These are phyloP conservation scores for Termitomyces sp. DNA, from an alignment of 768 basidiomycete genomes.

Conservation along the genomic window DNA sequence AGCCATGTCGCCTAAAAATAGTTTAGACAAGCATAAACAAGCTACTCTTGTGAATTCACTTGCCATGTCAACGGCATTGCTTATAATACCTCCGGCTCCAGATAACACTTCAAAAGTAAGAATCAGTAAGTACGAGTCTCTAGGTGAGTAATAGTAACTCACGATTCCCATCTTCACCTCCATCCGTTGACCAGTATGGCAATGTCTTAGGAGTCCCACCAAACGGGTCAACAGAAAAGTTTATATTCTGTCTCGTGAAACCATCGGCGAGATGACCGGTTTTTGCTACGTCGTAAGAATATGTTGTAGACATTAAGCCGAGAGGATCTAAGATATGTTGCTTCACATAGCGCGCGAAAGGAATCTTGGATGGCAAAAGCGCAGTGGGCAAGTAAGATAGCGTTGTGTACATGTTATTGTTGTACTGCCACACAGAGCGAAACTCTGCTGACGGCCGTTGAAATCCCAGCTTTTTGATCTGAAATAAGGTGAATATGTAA, in stretches of 20 bases:
- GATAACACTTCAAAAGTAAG: conserved; percentile 17
- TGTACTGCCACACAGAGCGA: conserved; percentile 25
- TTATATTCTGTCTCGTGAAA: conserved; percentile 16
- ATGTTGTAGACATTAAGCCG: conserved; percentile 25
- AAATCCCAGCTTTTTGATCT: conserved; percentile 21
- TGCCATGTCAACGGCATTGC: conserved; percentile 22
- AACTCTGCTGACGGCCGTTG: conserved; percentile 28
- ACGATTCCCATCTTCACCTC: conserved; percentile 24
- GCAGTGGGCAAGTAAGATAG: conserved; percentile 25
- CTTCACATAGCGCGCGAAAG: conserved; percentile 27
- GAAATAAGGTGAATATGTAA: not conserved
- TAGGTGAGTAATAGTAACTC: not conserved
- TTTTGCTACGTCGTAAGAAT: conserved; percentile 24
- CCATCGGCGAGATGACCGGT: conserved; percentile 25
- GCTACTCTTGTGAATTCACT: conserved; percentile 6
- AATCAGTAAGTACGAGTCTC: not conserved
- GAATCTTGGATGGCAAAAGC: conserved; percentile 20
- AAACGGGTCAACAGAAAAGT: conserved; percentile 7
- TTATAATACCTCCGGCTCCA: conserved; percentile 27
- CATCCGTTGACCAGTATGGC: conserved; percentile 18
- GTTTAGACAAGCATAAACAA: not conserved
- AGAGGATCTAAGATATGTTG: conserved; percentile 26
- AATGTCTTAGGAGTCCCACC: conserved; percentile 8
- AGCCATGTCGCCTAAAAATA: conserved; percentile 17
- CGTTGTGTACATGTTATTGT: conserved; percentile 25